These are phyloP conservation scores for Rutstroemia sp. DNA, from an alignment of 2,329 filamentous ascomycete species.

Conservation along the genomic window DNA sequence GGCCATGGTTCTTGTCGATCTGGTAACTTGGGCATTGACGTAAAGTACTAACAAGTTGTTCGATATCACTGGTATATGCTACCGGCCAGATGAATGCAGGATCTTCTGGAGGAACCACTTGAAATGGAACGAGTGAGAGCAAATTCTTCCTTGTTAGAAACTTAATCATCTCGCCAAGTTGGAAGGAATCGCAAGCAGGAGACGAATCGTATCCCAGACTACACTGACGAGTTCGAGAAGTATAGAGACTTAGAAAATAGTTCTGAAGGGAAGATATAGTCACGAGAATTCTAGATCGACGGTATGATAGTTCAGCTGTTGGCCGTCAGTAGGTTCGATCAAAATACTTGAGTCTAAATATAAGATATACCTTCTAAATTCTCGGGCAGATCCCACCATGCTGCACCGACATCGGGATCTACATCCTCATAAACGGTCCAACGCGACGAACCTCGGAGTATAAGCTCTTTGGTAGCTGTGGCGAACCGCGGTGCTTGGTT, in stretches of 20 bases:
- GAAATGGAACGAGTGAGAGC: conserved; percentile 51
- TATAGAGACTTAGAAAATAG: conserved; percentile 61
- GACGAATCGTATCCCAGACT: conserved; percentile 68
- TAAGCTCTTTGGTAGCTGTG: conserved; percentile 55
- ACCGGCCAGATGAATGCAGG: conserved; percentile 28
- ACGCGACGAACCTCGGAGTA: conserved; percentile 54
- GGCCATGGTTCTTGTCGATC: conserved; percentile 63
- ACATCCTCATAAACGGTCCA: conserved; percentile 27
- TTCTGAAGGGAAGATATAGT: conserved; percentile 62
- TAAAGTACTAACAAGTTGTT: conserved; percentile 51
- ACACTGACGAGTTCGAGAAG: conserved; percentile 61
- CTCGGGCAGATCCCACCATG: conserved; percentile 69
- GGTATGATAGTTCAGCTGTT: conserved; percentile 56
- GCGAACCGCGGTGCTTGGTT: conserved; percentile 54
- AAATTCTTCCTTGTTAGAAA: conserved; percentile 59
- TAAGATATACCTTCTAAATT: conserved; percentile 51
- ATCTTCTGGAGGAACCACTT: conserved; percentile 37
- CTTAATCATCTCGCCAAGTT: conserved; percentile 69
- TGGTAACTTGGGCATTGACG: conserved; percentile 66
- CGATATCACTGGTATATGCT: conserved; percentile 51
- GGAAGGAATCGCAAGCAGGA: conserved; percentile 66
- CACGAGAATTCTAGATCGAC: conserved; percentile 59
- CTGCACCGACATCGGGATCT: conserved; percentile 32
- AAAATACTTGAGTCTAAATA: background rate
- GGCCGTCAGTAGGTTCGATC: conserved; percentile 8